Base-by-base conservation (phyloP, 2,329 filamentous ascomycete genomes). In the Stemphylium vesicarium region DNA sequence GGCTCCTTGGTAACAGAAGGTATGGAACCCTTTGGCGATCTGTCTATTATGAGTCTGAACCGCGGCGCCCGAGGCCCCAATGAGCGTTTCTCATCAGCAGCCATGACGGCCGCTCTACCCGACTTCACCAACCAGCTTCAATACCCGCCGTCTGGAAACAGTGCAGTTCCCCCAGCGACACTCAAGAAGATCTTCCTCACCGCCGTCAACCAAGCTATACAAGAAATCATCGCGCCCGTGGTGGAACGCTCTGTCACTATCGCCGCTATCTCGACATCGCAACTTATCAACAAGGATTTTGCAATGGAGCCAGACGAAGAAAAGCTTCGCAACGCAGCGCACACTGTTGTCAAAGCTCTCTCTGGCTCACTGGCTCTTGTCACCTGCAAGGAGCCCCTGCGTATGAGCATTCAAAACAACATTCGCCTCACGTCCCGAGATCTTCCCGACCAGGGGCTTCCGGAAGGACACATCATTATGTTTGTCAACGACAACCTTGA, bases 401-500 rank as follows among this genome's bases (percentile, higher is more conserved):
- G 95, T 57, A 95, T 96, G 75, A 98, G 96, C 78, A 96, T 99
- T 76, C 96, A 90, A 49, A 99, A 98, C 77, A 96, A 98, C 72
- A 92, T 99, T 75, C 89, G 95, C n/a, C 84, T 96, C 33, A 87
- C 91, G 49, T 89, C 91, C 48, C 80, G 84, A 53, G 84, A 85
- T 45, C 78, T 85, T 36, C 83, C 82, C 2, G 83, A 86, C 48
- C 85, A 88, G 65, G 90, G 91, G 13, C 84, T 99, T 58, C 92
- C 95, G 0, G 95, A 99, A 77, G 95, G 95, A 6, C 91, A 95
- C 29, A 95, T 99, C 57, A 85, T 98, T 52, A 97, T 99, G 91
- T 98, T 96, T 76, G 94, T 99, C 57, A 99, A 98, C 74, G 94
- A 96, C 62, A 99, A 99, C 73, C 84, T 99, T 26, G 95, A 99